Base-by-base conservation (phyloP, 345 rosid species). In the Carallia pectinifolia region DNA sequence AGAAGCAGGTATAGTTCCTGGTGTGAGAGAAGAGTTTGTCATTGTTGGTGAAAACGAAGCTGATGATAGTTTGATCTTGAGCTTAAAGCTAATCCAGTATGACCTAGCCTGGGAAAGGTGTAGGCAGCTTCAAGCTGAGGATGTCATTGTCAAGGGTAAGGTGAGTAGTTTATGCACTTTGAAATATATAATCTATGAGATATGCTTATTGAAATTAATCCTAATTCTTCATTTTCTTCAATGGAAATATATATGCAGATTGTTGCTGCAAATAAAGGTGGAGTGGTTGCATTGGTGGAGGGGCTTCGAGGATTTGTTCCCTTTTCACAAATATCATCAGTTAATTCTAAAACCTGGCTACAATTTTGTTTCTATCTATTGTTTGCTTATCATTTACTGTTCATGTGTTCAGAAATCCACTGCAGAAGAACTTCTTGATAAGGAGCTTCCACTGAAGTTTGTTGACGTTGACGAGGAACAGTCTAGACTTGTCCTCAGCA, bases 391-490 rank as follows among this genome's bases (percentile, higher is more conserved):
- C 62, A 52, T 39, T 39, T 47, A 17, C 19, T 33, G n/a, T 15
- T 2, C 58, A 34, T 61, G 54, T 64, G 30, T 74, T 23, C 81
- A 95, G 97, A 95, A 91, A 82, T 73, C 93, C 74, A 71, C 81
- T 68, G 93, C 89, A 44, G 97, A 94, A 81, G 97, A 95, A 79
- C 97, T 91, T 80, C 85, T 90, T 18, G 97, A 77, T 0, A 95
- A 86, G 83, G 89, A 88, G 76, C 70, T 95, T 55, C 97, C 93
- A 5, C 79, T 95, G 40, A 95, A 95, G 83, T 91, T 95, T 82
- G 96, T 95, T 71, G 99, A 95, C 75, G 93, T 95, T 74, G 99
- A 95, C 44, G 96, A 91, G 87, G 99, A 95, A 68, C 88, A 90
- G 79, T 80, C 96, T 17, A 86, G 96, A 79, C 93, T 95, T 71